Evolutionary conservation across 257 asterid species (phyloP).

Genomic region (Leptodermis oblonga): DNA sequence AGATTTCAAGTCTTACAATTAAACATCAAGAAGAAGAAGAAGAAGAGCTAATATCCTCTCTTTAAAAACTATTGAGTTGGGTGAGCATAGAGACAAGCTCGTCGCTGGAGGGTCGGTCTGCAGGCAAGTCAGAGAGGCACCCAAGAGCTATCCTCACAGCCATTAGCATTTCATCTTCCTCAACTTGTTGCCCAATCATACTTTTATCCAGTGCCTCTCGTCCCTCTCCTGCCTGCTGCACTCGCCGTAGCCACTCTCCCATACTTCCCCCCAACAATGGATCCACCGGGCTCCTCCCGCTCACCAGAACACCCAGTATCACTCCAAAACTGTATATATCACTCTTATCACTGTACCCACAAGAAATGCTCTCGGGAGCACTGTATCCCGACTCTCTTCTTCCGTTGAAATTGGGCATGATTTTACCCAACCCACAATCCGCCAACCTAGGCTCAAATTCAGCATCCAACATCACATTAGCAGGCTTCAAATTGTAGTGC

Average conservation of each 20-base stretch:
- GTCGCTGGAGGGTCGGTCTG: slow-evolving; percentile 89
- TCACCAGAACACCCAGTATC: slow-evolving; percentile 64
- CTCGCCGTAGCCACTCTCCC: slow-evolving; percentile 73
- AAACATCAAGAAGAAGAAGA: too few species aligned
- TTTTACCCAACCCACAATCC: slow-evolving; percentile 65
- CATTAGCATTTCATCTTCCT: slow-evolving; percentile 93
- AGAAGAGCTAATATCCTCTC: too few species aligned
- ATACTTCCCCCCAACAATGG: slow-evolving; percentile 66
- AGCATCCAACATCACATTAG: slow-evolving; percentile 75
- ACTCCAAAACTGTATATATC: slow-evolving; percentile 93
- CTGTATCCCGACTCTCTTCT: slow-evolving; percentile 50
- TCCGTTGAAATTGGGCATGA: slow-evolving; percentile 47
- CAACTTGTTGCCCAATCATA: slow-evolving; percentile 68
- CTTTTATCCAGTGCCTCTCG: slow-evolving; percentile 75
- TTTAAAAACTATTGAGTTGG: slow-evolving; percentile 75
- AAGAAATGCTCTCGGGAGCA: slow-evolving; percentile 47
- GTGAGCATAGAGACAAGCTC: slow-evolving; percentile 97
- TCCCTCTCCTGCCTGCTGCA: slow-evolving; percentile 82
- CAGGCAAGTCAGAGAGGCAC: slow-evolving; percentile 84
- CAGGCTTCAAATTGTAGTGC: slow-evolving; percentile 80
- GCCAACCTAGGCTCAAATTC: slow-evolving; percentile 74
- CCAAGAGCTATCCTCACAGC: slow-evolving; percentile 77
- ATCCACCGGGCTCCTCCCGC: slow-evolving; percentile 74
- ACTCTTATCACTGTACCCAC: slow-evolving; percentile 83
- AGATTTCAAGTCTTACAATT: too few species aligned